These are phyloP conservation scores for Ascocoryne sarcoides DNA, from an alignment of 2,329 filamentous ascomycete genomes.

Conservation along the genomic window DNA sequence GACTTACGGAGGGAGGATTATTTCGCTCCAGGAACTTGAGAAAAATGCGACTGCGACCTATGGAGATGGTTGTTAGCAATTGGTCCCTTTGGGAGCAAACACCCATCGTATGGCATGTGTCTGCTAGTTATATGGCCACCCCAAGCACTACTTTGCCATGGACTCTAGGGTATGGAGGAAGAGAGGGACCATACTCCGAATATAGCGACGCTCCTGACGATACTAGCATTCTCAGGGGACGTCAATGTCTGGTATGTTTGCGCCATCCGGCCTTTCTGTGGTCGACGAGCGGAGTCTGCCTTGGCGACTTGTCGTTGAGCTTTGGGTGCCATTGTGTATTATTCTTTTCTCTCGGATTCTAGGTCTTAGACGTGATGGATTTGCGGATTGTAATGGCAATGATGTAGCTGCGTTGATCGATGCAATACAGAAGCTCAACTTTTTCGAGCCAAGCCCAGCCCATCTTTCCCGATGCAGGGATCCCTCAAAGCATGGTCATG, in stretches of 20 bases:
- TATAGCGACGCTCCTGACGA: constrained; percentile 58
- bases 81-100: too few relatives aligned
- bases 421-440: too few relatives aligned
- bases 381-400: too few relatives aligned
- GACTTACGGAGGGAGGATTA: constrained; percentile 58
- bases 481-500: neutral
- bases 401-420: too few relatives aligned
- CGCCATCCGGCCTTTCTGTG: constrained; percentile 31
- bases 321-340: constrained; percentile 59
- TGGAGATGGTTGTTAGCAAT: too few relatives aligned
- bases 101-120: too few relatives aligned
- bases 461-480: neutral
- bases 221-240: constrained; percentile 57
- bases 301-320: constrained; percentile 46
- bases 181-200: constrained; percentile 52
- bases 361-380: too few relatives aligned
- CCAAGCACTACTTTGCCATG: too few relatives aligned
- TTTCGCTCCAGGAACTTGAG: constrained; percentile 58
- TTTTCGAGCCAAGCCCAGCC: too few relatives aligned
- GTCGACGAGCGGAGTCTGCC: constrained; percentile 33
- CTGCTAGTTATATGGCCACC: too few relatives aligned
- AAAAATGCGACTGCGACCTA: constrained; percentile 59
- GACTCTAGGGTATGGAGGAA: neutral
- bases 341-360: constrained; percentile 1
- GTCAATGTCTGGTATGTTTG: constrained; percentile 55